These are phyloP conservation scores for Suhomyces maxii DNA, from an alignment of 1,139 yeast species.

Conservation along the genomic window DNA sequence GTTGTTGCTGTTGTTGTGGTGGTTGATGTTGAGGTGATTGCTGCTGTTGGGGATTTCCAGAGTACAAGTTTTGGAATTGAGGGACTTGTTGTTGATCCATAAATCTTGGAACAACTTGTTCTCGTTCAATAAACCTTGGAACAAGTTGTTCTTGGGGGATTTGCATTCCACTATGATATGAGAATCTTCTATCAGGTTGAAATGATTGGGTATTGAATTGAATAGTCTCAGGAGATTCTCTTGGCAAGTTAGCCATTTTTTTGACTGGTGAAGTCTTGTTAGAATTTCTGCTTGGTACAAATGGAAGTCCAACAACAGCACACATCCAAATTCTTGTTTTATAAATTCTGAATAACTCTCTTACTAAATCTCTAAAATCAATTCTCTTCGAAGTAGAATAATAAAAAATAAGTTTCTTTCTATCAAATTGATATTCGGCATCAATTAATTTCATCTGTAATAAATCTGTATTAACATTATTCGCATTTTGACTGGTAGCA, in stretches of 20 bases:
- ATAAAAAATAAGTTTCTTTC: slow-evolving; percentile 27
- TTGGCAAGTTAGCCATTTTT: neutral
- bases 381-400: slow-evolving; percentile 25
- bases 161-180: slow-evolving; percentile 9
- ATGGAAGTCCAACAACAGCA: slow-evolving; percentile 27
- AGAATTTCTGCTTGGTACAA: slow-evolving; percentile 5
- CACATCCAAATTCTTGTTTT: slow-evolving; percentile 33
- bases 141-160: neutral
- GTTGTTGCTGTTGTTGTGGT: slow-evolving; percentile 1
- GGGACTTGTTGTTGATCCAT: slow-evolving; percentile 4
- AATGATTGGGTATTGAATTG: neutral
- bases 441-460: slow-evolving; percentile 25
- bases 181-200: slow-evolving; percentile 5
- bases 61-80: neutral
- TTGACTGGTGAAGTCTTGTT: slow-evolving; percentile 6
- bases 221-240: slow-evolving; percentile 1
- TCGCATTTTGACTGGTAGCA: slow-evolving; percentile 11
- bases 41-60: slow-evolving; percentile 2
- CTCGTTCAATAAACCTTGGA: neutral
- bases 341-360: slow-evolving; percentile 26
- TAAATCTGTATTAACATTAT: slow-evolving; percentile 15
- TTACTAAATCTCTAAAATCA: slow-evolving; percentile 28
- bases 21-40: slow-evolving; percentile 3
- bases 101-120: slow-evolving; percentile 6
- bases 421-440: slow-evolving; percentile 30